These are phyloP conservation scores for Cryptosporidium sp. DNA, from an alignment of 169 alveolate genomes.

Conservation along the genomic window DNA sequence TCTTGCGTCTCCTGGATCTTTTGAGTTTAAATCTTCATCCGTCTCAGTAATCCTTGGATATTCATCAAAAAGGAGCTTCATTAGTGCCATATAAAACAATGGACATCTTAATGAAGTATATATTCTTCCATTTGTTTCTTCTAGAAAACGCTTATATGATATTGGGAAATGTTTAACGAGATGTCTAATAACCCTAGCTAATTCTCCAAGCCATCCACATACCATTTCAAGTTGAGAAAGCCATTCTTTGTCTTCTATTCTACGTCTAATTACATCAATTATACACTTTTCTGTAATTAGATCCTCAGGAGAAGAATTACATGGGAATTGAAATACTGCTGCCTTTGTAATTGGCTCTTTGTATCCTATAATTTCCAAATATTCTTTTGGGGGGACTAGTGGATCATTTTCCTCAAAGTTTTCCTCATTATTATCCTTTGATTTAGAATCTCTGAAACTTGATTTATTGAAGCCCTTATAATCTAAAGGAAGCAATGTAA, in stretches of 20 bases:
- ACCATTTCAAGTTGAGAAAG: background rate
- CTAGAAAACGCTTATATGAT: constrained; percentile 22
- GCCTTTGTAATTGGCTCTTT: constrained; percentile 69
- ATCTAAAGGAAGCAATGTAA: constrained; percentile 59
- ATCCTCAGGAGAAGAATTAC: constrained; percentile 52
- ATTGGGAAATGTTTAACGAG: constrained; percentile 29
- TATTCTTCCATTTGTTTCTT: constrained; percentile 37
- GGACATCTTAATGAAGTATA: constrained; percentile 21
- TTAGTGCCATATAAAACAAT: constrained; percentile 49
- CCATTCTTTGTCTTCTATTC: constrained; percentile 42
- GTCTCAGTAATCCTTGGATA: constrained; percentile 56
- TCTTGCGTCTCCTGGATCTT: constrained; percentile 74
- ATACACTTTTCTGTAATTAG: constrained; percentile 49
- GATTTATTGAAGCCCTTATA: constrained; percentile 17
- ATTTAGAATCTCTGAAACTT: background rate
- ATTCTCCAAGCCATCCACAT: constrained; percentile 6
- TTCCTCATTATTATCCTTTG: background rate
- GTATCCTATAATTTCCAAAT: constrained; percentile 52
- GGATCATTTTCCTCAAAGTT: constrained; percentile 13
- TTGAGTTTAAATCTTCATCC: constrained; percentile 45
- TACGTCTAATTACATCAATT: constrained; percentile 30
- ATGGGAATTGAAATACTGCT: constrained; percentile 61
- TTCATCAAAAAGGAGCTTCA: constrained; percentile 63
- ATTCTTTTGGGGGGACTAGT: constrained; percentile 65
- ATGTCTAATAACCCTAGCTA: constrained; percentile 13